Evolutionary conservation across 371 early-diverging fungal genomes (phyloP), one percentile per base, ranked within the genome.

Genomic region (Mortierella sp.): DNA sequence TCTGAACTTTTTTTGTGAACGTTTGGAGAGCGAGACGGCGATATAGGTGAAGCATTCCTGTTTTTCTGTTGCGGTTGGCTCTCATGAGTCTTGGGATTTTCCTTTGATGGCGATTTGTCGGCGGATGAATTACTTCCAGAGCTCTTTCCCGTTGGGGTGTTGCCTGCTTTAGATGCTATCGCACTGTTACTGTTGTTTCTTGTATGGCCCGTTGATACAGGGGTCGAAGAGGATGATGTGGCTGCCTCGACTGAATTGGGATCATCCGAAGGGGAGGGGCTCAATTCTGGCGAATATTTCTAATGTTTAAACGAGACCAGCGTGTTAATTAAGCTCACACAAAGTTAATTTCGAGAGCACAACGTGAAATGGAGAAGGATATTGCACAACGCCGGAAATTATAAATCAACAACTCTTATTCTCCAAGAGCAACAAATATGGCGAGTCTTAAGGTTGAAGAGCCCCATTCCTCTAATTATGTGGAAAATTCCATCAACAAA

Each of bases 221-320:
- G 10, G 8, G 53, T 15, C 1, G 43, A 29, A 28, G 68, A 17
- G 12, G 54, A 23, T 53, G 55, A 53, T 53, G 66, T 31, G 42
- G 42, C 54, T 40, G 47, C 37, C 59, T 45, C 45, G 17, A 19
- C 19, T 45, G 66, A 0, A 7, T 57, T 55, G 1, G 58, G 22
- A 23, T 60, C 70, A 19, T 78, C 78, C 26, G 73, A 62, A 7
- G 73, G 78, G 3, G 61, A 65, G 29, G 78, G 78, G 43, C 72
- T 72, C 58, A 72, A 31, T 29, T 78, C 78, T 6, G 78, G 78
- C 23, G 78, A 72, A 53, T 78, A 78, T 78, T 78, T 78, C 78
- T 78, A 47, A 23, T 45, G 49, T 59, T 4, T 57, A 26, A n/a
- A 35, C 3, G 15, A 7, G 19, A 5, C n/a, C n/a, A 58, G 37